Base-by-base conservation (phyloP, 139 green algal genomes). In the Axilococcus clingmanii region DNA sequence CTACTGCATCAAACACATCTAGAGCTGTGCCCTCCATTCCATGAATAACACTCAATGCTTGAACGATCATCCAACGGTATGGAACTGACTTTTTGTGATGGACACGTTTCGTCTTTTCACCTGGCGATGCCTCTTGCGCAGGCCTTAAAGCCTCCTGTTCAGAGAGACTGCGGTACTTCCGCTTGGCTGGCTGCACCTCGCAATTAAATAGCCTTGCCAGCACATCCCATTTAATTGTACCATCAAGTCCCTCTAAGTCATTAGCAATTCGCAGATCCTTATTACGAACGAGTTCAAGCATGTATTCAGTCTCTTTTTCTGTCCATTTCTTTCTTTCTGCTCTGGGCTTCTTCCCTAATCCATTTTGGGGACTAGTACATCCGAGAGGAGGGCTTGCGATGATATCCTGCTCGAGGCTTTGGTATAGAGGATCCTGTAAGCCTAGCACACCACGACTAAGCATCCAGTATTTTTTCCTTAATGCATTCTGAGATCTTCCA, bases 1-100 rank as follows among this genome's bases (percentile, higher is more conserved):
- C 63, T 23, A 71, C 61, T 4, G 24, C 20, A 25, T 48, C n/a
- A 20, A 57, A 65, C 12, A 57, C 55, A 30, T 63, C 28, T 22
- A 23, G 55, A 14, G 29, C 42, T 15, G 43, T 40, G 12, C 15
- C 49, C 33, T 57, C 29, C 16, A 44, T 28, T 14, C 28, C 30
- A 28, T 15, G 7, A n/a, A 71, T 36, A 16, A 48, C 38, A 2
- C 8, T 27, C 24, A 71, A 33, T 12, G 48, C 46, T 2, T 14
- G 23, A 25, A 71, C 63, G 20, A 71, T 71, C 63, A 71, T 71
- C 63, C 63, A 71, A 20, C 56, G 54, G 40, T 71, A 71, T 7
- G 63, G 55, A 4, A 58, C 46, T 4, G 40, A 42, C 54, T 66
- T 66, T 27, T 48, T 47, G 25, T 59, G 33, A 59, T 71, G 62